Conservation (phyloP, 202 grass and related monocot species). For the Setaria italica region DNA sequence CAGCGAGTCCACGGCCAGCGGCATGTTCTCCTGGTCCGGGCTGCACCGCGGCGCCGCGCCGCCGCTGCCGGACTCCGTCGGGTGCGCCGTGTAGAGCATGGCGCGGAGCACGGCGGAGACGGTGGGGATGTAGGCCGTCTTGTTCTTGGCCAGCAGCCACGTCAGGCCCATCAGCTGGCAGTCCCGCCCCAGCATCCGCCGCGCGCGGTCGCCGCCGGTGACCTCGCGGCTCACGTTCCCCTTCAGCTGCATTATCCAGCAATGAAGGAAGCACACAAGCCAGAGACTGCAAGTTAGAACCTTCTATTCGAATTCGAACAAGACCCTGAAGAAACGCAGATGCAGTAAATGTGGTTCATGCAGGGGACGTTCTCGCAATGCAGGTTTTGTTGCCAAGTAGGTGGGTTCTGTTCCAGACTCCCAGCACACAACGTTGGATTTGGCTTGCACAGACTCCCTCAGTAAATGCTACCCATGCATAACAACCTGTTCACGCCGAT, state of each 20-base stretch:
- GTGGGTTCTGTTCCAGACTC: conserved; percentile 32
- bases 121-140: conserved; percentile 87
- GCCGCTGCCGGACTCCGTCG: conserved; percentile 44
- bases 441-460: background rate
- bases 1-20: conserved; percentile 95
- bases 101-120: conserved; percentile 95
- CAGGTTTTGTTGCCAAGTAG: conserved; percentile 39
- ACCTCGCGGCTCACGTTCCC: conserved; percentile 58
- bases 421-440: background rate
- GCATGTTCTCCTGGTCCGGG: conserved; percentile 98
- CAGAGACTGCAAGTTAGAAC: background rate
- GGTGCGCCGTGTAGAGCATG: conserved; percentile 80
- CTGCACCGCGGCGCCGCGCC: conserved; percentile 62
- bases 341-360: conserved; percentile 54
- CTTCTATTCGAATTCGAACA: background rate
- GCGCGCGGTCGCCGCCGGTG: conserved; percentile 58
- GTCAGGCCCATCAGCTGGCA: conserved; percentile 99
- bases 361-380: conserved; percentile 30
- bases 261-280: background rate
- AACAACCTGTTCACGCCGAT: conserved; percentile 30
- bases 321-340: conserved; percentile 18
- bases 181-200: conserved; percentile 86
- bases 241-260: conserved; percentile 55
- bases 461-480: conserved; percentile 66
- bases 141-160: conserved; percentile 92